Conservation (phyloP, 768 basidiomycete species). For the Glaciozyma antarctica region DNA sequence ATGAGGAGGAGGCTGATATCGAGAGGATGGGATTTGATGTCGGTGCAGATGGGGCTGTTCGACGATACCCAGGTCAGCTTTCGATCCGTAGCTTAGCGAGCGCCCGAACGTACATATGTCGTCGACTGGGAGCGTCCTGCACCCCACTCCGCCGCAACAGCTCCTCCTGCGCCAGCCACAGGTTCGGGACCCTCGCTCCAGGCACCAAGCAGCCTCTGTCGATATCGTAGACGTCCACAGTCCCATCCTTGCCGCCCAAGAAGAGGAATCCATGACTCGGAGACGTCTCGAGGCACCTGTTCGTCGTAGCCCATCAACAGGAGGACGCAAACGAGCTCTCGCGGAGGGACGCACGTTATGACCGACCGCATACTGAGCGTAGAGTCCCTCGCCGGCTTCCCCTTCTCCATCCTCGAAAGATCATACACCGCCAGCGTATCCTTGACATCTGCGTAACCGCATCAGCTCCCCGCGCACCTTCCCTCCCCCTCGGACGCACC, state of each 20-base stretch:
- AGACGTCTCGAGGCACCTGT: constrained; percentile 54
- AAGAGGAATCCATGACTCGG: constrained; percentile 67
- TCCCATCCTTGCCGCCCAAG: constrained; percentile 49
- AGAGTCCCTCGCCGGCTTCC: constrained; percentile 28
- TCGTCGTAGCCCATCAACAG: not conserved
- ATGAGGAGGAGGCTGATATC: constrained; percentile 34
- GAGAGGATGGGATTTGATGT: constrained; percentile 31
- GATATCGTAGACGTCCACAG: constrained; percentile 68
- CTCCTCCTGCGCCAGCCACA: constrained; percentile 65
- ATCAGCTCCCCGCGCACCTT: constrained; percentile 58
- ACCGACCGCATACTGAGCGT: constrained; percentile 26
- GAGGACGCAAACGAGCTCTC: not conserved
- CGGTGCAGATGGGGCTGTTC: constrained; percentile 26
- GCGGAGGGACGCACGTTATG: constrained; percentile 18
- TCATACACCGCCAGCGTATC: constrained; percentile 36
- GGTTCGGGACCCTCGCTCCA: constrained; percentile 56
- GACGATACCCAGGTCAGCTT: not conserved
- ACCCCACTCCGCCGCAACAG: constrained; percentile 45
- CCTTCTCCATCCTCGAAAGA: constrained; percentile 28
- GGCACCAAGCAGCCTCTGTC: constrained; percentile 56
- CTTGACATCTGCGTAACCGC: constrained; percentile 37
- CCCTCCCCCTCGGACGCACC: constrained; percentile 43
- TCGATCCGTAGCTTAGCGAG: not conserved
- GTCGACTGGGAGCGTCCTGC: constrained; percentile 34
- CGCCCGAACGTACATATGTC: constrained; percentile 8